Percentiles rank a stretch among this genome's conserved stretches.
These are phyloP conservation scores for Macrophomina tecta DNA, from an alignment of 2,329 filamentous ascomycete genomes.

Conservation along the genomic window DNA sequence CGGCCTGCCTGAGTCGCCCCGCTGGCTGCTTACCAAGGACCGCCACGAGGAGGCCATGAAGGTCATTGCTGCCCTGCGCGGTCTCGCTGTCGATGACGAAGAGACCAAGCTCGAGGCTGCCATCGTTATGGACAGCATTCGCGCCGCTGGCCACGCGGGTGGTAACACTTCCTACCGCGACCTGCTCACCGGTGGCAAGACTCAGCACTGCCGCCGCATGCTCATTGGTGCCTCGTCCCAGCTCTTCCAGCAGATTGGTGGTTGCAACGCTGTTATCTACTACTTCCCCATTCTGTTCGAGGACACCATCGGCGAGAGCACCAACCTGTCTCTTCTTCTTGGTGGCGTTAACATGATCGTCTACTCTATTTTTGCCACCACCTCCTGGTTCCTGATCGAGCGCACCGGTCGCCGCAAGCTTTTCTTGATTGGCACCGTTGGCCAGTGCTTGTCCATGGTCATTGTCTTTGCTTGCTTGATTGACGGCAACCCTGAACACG, in stretches of 20 bases:
- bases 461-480: slow-evolving; percentile 51
- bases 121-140: slow-evolving; percentile 67
- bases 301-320: slow-evolving; percentile 57
- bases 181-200: slow-evolving; percentile 67
- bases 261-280: slow-evolving; percentile 57
- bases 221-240: slow-evolving; percentile 64
- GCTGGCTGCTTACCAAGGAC: slow-evolving; percentile 64
- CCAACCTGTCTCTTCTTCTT: slow-evolving; percentile 51
- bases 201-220: slow-evolving; percentile 70
- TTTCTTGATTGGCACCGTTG: slow-evolving; percentile 50
- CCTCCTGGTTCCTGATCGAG: slow-evolving; percentile 70
- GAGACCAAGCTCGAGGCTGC: slow-evolving; percentile 67
- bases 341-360: slow-evolving; percentile 61
- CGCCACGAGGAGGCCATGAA: slow-evolving; percentile 55
- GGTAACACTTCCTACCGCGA: slow-evolving; percentile 55
- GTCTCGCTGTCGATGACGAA: slow-evolving; percentile 56
- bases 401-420: slow-evolving; percentile 59
- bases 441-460: slow-evolving; percentile 64
- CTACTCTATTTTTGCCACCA: slow-evolving; percentile 62
- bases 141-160: slow-evolving; percentile 48
- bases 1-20: slow-evolving; percentile 63
- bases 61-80: slow-evolving; percentile 59
- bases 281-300: slow-evolving; percentile 51
- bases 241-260: slow-evolving; percentile 66
- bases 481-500: slow-evolving; percentile 42